Conservation (phyloP, 2,329 filamentous ascomycete species). For the Neospermospora avenae region DNA sequence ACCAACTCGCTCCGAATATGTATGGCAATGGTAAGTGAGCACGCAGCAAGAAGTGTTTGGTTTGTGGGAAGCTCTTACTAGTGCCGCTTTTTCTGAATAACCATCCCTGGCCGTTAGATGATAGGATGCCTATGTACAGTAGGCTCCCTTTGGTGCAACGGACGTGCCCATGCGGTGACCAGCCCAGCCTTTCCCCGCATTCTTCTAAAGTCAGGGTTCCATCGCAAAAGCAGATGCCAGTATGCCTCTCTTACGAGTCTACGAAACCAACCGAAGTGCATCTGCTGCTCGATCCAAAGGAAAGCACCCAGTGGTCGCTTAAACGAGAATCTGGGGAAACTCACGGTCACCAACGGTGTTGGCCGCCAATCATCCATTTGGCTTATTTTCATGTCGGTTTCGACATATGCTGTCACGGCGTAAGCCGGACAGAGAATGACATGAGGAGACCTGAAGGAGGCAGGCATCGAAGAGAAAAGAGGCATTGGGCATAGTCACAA, state of each 20-base stretch:
- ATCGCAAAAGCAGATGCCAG: conserved; percentile 2
- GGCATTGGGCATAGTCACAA: background rate
- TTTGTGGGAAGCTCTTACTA: background rate
- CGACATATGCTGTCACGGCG: conserved; percentile 9
- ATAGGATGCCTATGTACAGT: too few species aligned
- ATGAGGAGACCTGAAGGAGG: too few species aligned
- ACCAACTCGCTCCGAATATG: too few species aligned
- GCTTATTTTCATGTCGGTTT: conserved; percentile 1
- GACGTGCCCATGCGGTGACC: background rate
- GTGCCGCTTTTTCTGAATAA: background rate
- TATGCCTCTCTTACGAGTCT: conserved; percentile 1
- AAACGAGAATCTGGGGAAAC: conserved; percentile 19
- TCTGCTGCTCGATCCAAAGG: conserved; percentile 1
- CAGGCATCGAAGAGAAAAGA: background rate
- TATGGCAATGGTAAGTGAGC: too few species aligned
- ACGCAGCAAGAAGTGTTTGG: background rate
- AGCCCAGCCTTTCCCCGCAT: conserved; percentile 21
- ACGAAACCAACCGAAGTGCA: conserved; percentile 2
- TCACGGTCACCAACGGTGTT: background rate
- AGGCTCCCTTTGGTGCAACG: background rate
- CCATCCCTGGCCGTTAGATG: background rate
- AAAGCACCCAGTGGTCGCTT: conserved; percentile 7
- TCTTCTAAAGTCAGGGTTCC: background rate
- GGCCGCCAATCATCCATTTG: background rate
- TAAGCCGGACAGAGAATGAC: background rate